A percentile compares a stretch with the other conserved stretches of the same genome.
These are phyloP conservation scores for Pythium angustatum DNA, from an alignment of 352 stramenopile species.

Conservation along the genomic window DNA sequence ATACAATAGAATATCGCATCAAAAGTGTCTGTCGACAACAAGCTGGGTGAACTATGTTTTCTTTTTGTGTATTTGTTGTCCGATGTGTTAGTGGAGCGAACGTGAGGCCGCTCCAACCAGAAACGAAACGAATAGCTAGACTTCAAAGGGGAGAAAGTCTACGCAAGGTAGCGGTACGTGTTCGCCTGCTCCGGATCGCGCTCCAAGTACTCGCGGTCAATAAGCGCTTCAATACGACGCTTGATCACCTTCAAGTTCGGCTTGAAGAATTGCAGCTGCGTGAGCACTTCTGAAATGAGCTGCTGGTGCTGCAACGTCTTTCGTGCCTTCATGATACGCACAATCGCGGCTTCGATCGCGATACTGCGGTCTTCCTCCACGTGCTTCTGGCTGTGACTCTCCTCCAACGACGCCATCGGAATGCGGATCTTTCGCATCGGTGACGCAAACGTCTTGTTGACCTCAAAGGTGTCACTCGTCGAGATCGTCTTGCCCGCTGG, in stretches of 20 bases:
- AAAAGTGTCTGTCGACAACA: constrained; percentile 6
- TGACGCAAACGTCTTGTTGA: constrained; percentile 94
- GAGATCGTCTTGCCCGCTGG: constrained; percentile 95
- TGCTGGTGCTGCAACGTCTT: constrained; percentile 98
- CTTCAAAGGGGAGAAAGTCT: constrained; percentile 23
- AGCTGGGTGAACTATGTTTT: background rate
- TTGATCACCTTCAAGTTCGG: constrained; percentile 98
- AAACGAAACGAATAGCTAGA: constrained; percentile 1
- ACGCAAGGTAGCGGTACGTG: constrained; percentile 96
- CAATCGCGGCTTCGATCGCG: constrained; percentile 99
- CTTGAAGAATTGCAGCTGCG: constrained; percentile 98
- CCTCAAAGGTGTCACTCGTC: constrained; percentile 92
- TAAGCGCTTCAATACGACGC: constrained; percentile 97
- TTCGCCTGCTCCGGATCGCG: constrained; percentile 94
- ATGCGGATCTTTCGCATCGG: constrained; percentile 98
- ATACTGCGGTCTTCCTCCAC: constrained; percentile 96
- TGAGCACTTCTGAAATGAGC: constrained; percentile 97
- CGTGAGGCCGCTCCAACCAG: constrained; percentile 1
- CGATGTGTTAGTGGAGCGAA: too few relatives aligned
- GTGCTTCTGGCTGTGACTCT: constrained; percentile 97
- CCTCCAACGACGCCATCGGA: constrained; percentile 98
- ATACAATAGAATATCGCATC: constrained; percentile 19
- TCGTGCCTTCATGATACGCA: constrained; percentile 99
- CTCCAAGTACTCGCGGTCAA: constrained; percentile 99
- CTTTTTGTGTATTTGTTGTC: constrained; percentile 3